Evolutionary conservation across 768 basidiomycete species (phyloP), one percentile per base, ranked within the genome.

Genomic region (Kondoa malvinella): DNA sequence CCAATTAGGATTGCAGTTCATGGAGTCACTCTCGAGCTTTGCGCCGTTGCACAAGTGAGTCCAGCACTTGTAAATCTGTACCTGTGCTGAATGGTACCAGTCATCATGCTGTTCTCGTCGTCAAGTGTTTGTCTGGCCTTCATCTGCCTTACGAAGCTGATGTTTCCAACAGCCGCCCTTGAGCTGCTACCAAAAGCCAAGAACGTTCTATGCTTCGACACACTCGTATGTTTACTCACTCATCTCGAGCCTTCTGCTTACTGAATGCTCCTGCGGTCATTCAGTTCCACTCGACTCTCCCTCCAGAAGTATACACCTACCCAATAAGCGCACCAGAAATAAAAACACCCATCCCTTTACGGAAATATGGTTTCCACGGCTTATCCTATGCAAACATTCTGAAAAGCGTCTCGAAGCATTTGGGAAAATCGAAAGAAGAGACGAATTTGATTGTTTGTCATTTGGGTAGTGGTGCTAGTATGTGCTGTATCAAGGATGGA

Each of bases 401-500:
- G 3, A 81, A 82, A 57, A 77, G 82, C 21, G 84, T 87, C 21
- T 81, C 87, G 0, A 66, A 77, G 1, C 80, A 83, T 73, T 79
- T 92, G 12, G 67, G 79, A 2, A 86, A 86, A 80, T 78, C 81
- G 1, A 73, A 79, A 25, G 73, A 79, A 15, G 73, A 83, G 12
- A 78, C 86, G 59, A 89, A 86, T 75, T 80, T 92, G 64, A 89
- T 94, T 67, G 81, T 89, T 17, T 80, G 89, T 32, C 92, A 94
- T 76, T 83, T 94, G 66, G 91, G 91, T 2, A 88, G 88, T n/a
- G 92, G 92, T 16, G 91, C 90, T 0, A 89, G 86, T 16, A 83
- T 82, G 16, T 91, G 89, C 76, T 84, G 84, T 21, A 86, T 94
- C 75, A 80, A 81, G 62, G 74, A 80, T 50, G 92, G 92, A 26